A percentile compares a stretch with the other conserved stretches of the same genome.
These are phyloP conservation scores for Citrullus colocynthis DNA, from an alignment of 306 rosid species.

Conservation along the genomic window DNA sequence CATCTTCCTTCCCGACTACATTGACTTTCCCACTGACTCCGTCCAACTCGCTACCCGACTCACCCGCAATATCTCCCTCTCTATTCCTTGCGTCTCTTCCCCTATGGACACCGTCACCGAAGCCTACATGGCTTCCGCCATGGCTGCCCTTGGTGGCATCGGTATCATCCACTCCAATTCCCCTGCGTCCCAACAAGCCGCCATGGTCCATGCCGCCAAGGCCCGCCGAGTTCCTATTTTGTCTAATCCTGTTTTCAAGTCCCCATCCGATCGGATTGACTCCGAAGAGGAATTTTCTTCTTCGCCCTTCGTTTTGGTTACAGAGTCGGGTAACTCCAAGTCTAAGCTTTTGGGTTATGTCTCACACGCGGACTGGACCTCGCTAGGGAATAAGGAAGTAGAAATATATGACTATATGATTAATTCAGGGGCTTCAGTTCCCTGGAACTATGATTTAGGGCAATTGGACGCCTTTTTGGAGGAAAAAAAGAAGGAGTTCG, in stretches of 20 bases:
- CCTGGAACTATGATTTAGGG: constrained; percentile 39
- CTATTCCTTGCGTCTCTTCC: constrained; percentile 75
- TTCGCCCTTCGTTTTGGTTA: constrained; percentile 41
- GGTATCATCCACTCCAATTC: constrained; percentile 56
- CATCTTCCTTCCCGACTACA: constrained; percentile 82
- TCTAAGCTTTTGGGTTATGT: constrained; percentile 55
- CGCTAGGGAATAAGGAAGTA: constrained; percentile 20
- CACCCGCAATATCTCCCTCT: constrained; percentile 43
- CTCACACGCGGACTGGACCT: constrained; percentile 31
- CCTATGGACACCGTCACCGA: constrained; percentile 93
- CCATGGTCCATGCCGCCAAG: constrained; percentile 49
- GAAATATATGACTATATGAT: constrained; percentile 39
- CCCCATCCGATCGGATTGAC: constrained; percentile 29
- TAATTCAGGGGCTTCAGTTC: constrained; percentile 17
- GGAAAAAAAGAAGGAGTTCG: constrained; percentile 23
- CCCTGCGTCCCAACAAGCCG: constrained; percentile 34
- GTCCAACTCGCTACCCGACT: constrained; percentile 47
- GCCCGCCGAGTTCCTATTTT: constrained; percentile 65
- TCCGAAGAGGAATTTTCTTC: constrained; percentile 34
- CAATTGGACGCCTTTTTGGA: constrained; percentile 22
- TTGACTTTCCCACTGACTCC: constrained; percentile 67
- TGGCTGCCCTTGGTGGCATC: constrained; percentile 75
- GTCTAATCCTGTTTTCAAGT: constrained; percentile 33
- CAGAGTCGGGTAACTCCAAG: constrained; percentile 29
- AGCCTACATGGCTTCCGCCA: constrained; percentile 55